Evolutionary conservation across 208 protist genomes (phyloP), one percentile per base, ranked within the genome.

Genomic region (Trypanosoma melophagium): DNA sequence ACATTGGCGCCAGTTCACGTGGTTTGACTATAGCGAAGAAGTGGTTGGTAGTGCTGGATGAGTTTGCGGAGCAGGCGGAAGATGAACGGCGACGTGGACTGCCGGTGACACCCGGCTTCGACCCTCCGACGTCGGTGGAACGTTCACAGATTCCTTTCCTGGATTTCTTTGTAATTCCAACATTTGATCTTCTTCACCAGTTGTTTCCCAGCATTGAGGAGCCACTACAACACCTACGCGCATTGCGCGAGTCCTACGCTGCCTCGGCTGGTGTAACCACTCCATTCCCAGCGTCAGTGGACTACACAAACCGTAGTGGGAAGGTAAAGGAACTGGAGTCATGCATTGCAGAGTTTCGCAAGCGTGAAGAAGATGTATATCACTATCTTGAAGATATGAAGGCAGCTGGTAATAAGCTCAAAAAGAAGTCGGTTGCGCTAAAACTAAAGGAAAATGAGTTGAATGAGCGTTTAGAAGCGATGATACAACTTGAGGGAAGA

Each of bases 11-110:
- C 3, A 76, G 70, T 47, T 60, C 83, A 0, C 86, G 87, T 40
- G 83, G 86, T 10, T 31, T 90, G 40, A 42, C 25, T 3, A 77
- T 96, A 42, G 79, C 86, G 12, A 53, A 60, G 42, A 86, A 87
- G 57, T 96, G 91, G 88, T 70, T 85, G 7, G 77, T 77, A n/a
- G 71, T 94, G 7, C 58, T 90, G 41, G 84, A 92, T 22, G 91
- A 96, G 77, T 86, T 91, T 80, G 73, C 74, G 38, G 57, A 75
- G 64, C 88, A 96, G 57, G 86, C 85, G 24, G 85, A 86, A 41
- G 81, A 90, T n/a, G 87, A 94, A 66, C 53, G 38, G 10, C 70
- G 56, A 5, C 67, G 68, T 28, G 77, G 79, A 0, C 55, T 95
- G 17, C 73, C 84, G 0, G 76, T 86, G 13, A 80, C 75, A 16